Evolutionary conservation across 2,329 filamentous ascomycete species (phyloP).

Genomic region (Thermothelomyces thermophilus): DNA sequence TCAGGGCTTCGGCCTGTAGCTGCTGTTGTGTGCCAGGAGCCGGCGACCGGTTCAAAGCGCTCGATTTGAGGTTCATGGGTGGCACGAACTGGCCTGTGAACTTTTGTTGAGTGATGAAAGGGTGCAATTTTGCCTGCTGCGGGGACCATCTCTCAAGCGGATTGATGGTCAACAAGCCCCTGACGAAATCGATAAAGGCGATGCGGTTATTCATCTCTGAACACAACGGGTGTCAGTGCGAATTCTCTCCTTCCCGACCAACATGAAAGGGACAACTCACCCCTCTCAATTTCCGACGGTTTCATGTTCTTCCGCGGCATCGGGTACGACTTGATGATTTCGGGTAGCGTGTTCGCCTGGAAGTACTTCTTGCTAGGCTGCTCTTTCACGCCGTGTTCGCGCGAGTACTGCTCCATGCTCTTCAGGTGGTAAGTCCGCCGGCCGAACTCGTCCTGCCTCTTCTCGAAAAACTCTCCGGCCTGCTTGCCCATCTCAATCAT

Average conservation of each 20-base stretch:
- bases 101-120: conserved; percentile 98
- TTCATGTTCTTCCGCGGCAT: conserved; percentile 99
- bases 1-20: conserved; percentile 86
- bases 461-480: conserved; percentile 94
- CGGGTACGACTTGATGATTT: conserved; percentile 95
- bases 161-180: conserved; percentile 87
- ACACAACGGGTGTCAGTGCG: not conserved
- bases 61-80: conserved; percentile 91
- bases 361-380: conserved; percentile 99
- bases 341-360: conserved; percentile 83
- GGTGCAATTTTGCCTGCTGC: conserved; percentile 93
- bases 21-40: conserved; percentile 93
- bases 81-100: conserved; percentile 94
- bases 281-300: conserved; percentile 89
- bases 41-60: conserved; percentile 76
- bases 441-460: conserved; percentile 83
- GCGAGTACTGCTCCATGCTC: conserved; percentile 94
- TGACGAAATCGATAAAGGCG: conserved; percentile 96
- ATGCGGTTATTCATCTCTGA: conserved; percentile 97
- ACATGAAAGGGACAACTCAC: conserved; percentile 45
- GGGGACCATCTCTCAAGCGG: conserved; percentile 96
- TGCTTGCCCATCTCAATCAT: conserved; percentile 99
- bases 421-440: conserved; percentile 87
- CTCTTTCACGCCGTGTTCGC: conserved; percentile 93
- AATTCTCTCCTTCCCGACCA: conserved; percentile 14